phyloP scores from a whole-genome alignment of 352 stramenopile species.

The Pythium vanterpoolii region DNA sequence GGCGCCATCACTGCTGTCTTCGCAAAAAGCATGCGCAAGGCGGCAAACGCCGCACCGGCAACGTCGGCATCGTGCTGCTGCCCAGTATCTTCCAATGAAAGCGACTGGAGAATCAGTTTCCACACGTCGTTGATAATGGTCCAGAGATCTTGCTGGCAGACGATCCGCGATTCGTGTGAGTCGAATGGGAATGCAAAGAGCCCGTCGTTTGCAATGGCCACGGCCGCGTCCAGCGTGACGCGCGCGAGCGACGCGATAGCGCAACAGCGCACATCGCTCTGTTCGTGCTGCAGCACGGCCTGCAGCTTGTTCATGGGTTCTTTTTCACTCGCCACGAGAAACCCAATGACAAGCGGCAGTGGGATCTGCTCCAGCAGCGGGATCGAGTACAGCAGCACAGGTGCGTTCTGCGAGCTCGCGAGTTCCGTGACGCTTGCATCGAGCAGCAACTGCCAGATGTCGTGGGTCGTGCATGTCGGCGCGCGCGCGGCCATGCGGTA shows the following conservation, averaged over 20 bases:
- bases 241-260: constrained; percentile 60
- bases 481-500: constrained; percentile 59
- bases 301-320: constrained; percentile 82
- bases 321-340: constrained; percentile 60
- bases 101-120: constrained; percentile 76
- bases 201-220: constrained; percentile 47
- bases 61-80: constrained; percentile 20
- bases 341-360: constrained; percentile 51
- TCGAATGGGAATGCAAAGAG: constrained; percentile 78
- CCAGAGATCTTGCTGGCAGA: constrained; percentile 78
- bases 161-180: constrained; percentile 75
- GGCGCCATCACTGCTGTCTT: constrained; percentile 25
- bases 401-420: constrained; percentile 58
- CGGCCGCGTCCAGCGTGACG: constrained; percentile 47
- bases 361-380: constrained; percentile 58
- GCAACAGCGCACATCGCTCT: constrained; percentile 49
- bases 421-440: constrained; percentile 63
- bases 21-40: constrained; percentile 36
- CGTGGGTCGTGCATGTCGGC: constrained; percentile 52
- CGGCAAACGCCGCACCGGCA: constrained; percentile 45
- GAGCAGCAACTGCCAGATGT: constrained; percentile 63
- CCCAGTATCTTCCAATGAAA: constrained; percentile 25
- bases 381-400: constrained; percentile 45
- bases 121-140: constrained; percentile 74
- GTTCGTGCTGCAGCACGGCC: constrained; percentile 60